These are phyloP conservation scores for Corchorus capsularis DNA, from an alignment of 345 rosid genomes.

Conservation along the genomic window DNA sequence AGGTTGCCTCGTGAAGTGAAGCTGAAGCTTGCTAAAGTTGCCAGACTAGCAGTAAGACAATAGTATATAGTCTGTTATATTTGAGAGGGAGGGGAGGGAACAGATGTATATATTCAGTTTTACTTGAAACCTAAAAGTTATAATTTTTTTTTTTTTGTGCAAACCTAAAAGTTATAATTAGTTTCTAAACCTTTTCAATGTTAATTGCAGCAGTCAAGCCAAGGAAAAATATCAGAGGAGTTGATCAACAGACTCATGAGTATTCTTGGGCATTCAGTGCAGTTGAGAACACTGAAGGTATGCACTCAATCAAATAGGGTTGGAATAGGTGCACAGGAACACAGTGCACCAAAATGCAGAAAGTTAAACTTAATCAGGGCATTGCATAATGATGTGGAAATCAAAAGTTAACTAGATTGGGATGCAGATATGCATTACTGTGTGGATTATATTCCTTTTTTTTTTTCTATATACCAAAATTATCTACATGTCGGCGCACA, in stretches of 20 bases:
- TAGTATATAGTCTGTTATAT: not conserved
- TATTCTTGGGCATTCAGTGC: constrained; percentile 43
- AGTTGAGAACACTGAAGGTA: constrained; percentile 50
- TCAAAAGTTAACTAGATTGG: not conserved
- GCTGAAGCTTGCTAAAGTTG: constrained; percentile 52
- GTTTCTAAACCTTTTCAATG: constrained; percentile 9
- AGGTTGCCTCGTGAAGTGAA: constrained; percentile 43
- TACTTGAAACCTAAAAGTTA: not conserved
- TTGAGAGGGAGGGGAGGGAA: not conserved
- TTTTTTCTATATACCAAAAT: not conserved
- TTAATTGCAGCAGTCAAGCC: constrained; percentile 37
- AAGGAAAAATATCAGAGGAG: constrained; percentile 46
- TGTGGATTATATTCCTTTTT: not conserved
- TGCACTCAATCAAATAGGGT: not conserved
- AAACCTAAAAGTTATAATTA: constrained; percentile 3
- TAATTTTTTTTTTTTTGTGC: no score
- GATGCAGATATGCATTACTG: not conserved
- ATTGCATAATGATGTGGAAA: not conserved
- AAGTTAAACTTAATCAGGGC: not conserved
- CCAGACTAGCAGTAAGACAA: constrained; percentile 35
- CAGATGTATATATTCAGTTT: not conserved
- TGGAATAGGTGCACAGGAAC: not conserved
- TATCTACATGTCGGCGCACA: not conserved
- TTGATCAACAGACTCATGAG: constrained; percentile 41
- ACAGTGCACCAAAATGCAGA: not conserved